These are phyloP conservation scores for Penicillium daleae DNA, from an alignment of 495 filamentous ascomycete species.

Conservation along the genomic window DNA sequence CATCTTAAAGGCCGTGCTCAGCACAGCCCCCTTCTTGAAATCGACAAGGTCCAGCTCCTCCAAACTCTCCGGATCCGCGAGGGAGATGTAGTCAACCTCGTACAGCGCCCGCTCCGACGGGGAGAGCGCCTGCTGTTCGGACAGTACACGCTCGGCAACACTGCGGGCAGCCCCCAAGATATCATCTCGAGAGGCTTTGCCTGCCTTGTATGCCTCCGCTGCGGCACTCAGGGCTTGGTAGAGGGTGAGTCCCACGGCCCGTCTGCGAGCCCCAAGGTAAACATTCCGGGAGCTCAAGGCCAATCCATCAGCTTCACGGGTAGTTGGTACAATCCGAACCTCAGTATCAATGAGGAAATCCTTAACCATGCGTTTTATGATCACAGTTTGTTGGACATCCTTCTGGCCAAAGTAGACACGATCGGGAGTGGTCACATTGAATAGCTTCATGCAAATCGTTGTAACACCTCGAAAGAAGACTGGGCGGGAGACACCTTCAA, in stretches of 20 bases:
- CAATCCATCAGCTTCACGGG: constrained; percentile 80
- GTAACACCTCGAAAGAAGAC: constrained; percentile 97
- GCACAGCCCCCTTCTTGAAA: constrained; percentile 68
- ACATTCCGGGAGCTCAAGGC: constrained; percentile 96
- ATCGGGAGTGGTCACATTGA: constrained; percentile 88
- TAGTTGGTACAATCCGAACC: constrained; percentile 72
- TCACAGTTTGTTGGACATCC: constrained; percentile 92
- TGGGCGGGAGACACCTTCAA: constrained; percentile 86
- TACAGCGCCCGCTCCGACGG: constrained; percentile 67
- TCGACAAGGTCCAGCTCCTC: constrained; percentile 75
- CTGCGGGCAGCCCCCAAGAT: constrained; percentile 69
- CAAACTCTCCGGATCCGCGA: constrained; percentile 80
- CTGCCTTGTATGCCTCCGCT: constrained; percentile 65
- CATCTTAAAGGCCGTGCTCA: constrained; percentile 93
- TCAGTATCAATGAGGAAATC: constrained; percentile 85
- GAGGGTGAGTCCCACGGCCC: constrained; percentile 72
- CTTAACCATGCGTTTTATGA: constrained; percentile 82
- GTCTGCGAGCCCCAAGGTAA: constrained; percentile 78
- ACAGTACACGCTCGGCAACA: constrained; percentile 52
- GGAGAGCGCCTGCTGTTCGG: constrained; percentile 65
- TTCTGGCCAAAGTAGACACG: constrained; percentile 97
- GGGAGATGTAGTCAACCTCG: constrained; percentile 87
- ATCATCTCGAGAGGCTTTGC: constrained; percentile 58
- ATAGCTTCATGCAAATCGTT: constrained; percentile 95
- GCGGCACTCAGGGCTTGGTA: constrained; percentile 68